phyloP scores from a whole-genome alignment of 2,329 filamentous ascomycete genomes.

The Xylariaceae sp. region DNA sequence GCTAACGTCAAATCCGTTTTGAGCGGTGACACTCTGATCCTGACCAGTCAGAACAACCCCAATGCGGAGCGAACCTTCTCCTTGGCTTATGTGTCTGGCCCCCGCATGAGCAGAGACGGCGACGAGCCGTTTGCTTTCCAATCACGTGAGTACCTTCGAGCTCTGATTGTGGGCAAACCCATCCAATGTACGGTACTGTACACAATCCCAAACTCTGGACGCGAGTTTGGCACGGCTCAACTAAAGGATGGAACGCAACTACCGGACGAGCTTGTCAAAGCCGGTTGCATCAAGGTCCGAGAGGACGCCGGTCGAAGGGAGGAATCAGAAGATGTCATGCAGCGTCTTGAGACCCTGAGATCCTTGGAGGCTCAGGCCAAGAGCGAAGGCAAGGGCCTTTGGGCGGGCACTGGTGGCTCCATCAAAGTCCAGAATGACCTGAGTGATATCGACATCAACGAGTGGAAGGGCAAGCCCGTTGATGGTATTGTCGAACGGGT shows the following conservation, averaged over 20 bases:
- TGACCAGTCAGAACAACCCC: conserved; percentile 77
- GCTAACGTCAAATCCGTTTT: conserved; percentile 88
- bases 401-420: conserved; percentile 60
- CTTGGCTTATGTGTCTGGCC: conserved; percentile 87
- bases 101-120: conserved; percentile 79
- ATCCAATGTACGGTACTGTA: conserved; percentile 84
- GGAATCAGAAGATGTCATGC: conserved; percentile 69
- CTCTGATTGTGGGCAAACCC: conserved; percentile 77
- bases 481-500: conserved; percentile 88
- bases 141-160: conserved; percentile 88
- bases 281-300: conserved; percentile 88
- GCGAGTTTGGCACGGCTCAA: conserved; percentile 81
- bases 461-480: conserved; percentile 80
- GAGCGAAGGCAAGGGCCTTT: conserved; percentile 75
- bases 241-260: conserved; percentile 72
- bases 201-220: conserved; percentile 76
- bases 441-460: conserved; percentile 71
- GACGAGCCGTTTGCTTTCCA: conserved; percentile 92
- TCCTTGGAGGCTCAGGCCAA: conserved; percentile 74
- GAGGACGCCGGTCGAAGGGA: conserved; percentile 93
- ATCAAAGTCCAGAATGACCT: conserved; percentile 82
- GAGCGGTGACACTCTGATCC: conserved; percentile 86
- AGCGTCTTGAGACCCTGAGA: conserved; percentile 73
- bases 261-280: conserved; percentile 78
- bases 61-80: conserved; percentile 81